phyloP scores from a whole-genome alignment of 345 rosid species.

The Litchi chinensis region DNA sequence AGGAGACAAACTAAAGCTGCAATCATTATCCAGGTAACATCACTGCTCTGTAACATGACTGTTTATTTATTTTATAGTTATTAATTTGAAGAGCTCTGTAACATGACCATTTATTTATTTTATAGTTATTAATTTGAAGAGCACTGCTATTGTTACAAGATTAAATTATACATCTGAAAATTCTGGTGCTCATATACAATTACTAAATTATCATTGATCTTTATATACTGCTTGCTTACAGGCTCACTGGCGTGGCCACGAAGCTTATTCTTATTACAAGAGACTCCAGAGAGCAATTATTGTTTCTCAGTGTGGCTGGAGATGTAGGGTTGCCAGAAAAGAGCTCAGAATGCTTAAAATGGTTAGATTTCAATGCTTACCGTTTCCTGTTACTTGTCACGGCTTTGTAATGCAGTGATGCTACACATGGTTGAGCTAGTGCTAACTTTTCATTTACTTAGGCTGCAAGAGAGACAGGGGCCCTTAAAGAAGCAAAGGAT shows the following conservation, averaged over 20 bases:
- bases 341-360: conserved; percentile 91
- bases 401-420: background rate
- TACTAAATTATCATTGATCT: conserved; percentile 18
- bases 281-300: conserved; percentile 83
- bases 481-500: conserved; percentile 93
- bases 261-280: conserved; percentile 70
- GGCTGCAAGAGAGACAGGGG: conserved; percentile 97
- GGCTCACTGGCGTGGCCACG: conserved; percentile 72
- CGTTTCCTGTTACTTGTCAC: background rate
- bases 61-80: conserved; percentile 5
- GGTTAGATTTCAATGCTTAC: conserved; percentile 47
- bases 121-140: conserved; percentile 10
- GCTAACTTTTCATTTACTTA: conserved; percentile 32
- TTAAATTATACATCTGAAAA: background rate
- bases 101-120: background rate
- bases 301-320: conserved; percentile 94
- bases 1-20: conserved; percentile 86
- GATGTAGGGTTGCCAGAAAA: conserved; percentile 89
- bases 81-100: conserved; percentile 15
- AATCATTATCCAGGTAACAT: conserved; percentile 63
- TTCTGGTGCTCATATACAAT: conserved; percentile 11
- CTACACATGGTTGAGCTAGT: conserved; percentile 13
- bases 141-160: conserved; percentile 14
- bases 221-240: conserved; percentile 34
- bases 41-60: background rate